phyloP scores from a whole-genome alignment of 495 filamentous ascomycete genomes.

The Aspergillus steynii region DNA sequence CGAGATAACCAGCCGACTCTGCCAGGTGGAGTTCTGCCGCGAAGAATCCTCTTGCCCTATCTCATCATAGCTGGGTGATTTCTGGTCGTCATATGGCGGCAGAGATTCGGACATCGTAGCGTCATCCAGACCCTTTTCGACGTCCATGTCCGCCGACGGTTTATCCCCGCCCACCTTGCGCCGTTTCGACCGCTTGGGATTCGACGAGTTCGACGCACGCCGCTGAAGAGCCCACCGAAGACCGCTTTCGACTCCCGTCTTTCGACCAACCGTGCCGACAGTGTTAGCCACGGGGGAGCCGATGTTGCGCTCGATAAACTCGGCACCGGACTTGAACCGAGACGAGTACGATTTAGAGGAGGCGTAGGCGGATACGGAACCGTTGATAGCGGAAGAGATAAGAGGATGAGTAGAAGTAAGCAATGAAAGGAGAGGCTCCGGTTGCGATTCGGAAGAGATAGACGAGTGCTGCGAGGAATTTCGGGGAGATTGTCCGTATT shows the following conservation, averaged over 20 bases:
- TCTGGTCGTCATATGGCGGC: slow-evolving; percentile 77
- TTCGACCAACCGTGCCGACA: slow-evolving; percentile 74
- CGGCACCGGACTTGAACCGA: slow-evolving; percentile 76
- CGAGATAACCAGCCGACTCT: slow-evolving; percentile 74
- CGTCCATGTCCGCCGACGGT: slow-evolving; percentile 36
- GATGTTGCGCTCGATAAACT: slow-evolving; percentile 82
- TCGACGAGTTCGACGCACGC: slow-evolving; percentile 33
- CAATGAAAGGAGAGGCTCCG: slow-evolving; percentile 77
- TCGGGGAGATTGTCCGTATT: slow-evolving; percentile 37
- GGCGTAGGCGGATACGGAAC: slow-evolving; percentile 77
- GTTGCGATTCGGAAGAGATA: slow-evolving; percentile 27
- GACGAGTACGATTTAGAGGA: slow-evolving; percentile 85
- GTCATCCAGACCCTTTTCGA: slow-evolving; percentile 35
- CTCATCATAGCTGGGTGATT: slow-evolving; percentile 71
- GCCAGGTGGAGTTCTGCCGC: slow-evolving; percentile 60
- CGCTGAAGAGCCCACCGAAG: slow-evolving; percentile 72
- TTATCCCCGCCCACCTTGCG: slow-evolving; percentile 55
- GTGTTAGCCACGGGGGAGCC: slow-evolving; percentile 78
- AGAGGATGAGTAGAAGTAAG: slow-evolving; percentile 78
- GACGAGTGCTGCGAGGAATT: slow-evolving; percentile 28
- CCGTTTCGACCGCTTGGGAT: slow-evolving; percentile 60
- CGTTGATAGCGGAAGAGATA: slow-evolving; percentile 76
- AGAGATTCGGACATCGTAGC: slow-evolving; percentile 60
- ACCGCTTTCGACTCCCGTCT: slow-evolving; percentile 80
- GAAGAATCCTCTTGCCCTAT: slow-evolving; percentile 29